Base-by-base conservation (phyloP, 2,329 filamentous ascomycete genomes). In the Clonostachys chloroleuca region DNA sequence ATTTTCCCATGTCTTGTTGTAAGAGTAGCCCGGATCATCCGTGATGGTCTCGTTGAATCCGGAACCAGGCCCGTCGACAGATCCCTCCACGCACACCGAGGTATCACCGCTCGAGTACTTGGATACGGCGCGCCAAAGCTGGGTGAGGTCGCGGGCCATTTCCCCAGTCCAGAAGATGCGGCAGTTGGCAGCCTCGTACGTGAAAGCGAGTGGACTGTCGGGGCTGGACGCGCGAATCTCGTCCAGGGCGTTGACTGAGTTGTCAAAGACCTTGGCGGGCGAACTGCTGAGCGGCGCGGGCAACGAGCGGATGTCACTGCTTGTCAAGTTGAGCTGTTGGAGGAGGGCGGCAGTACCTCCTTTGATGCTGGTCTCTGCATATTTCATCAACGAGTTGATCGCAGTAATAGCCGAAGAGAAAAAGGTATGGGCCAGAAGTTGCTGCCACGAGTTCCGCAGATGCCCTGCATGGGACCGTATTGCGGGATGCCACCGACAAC, bases 361-460 rank as follows among this genome's bases (percentile, higher is more conserved):
- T 9, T 30, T 30, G 5, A 52, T 51, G 16, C 62, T 54, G 1
- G 56, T 48, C 5, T 53, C 48, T 43, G 36, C 36, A 39, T 7
- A 8, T 7, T 17, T 39, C 14, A 39, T 14, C 36, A 39, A 17
- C 7, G 14, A 7, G 14, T 7, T 17, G 14, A 17, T 17, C 36
- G 36, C 36, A 14, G 10, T 14, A 17, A 14, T 39, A 7, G 36
- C 36, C 1, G 42, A 40, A 5, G 52, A 51, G 16, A 63, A 54
- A 1, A 56, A 48, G 6, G 52, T 48, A 43, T 65, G 61, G 0
- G 48, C 48, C 6, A 65, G 48, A 3, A 69, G 49, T 75, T 68
- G 0, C 67, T 65, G 18, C 82, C 82, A 53, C 81, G 79, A 10
- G 77, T 70, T 13, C 78, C 80, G n/a, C 81, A 81, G 4, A 84